A percentile compares a stretch with the other conserved stretches of the same genome.
These are phyloP conservation scores for Boletellus deceptivus DNA, from an alignment of 1,284 basidiomycete species.

Conservation along the genomic window DNA sequence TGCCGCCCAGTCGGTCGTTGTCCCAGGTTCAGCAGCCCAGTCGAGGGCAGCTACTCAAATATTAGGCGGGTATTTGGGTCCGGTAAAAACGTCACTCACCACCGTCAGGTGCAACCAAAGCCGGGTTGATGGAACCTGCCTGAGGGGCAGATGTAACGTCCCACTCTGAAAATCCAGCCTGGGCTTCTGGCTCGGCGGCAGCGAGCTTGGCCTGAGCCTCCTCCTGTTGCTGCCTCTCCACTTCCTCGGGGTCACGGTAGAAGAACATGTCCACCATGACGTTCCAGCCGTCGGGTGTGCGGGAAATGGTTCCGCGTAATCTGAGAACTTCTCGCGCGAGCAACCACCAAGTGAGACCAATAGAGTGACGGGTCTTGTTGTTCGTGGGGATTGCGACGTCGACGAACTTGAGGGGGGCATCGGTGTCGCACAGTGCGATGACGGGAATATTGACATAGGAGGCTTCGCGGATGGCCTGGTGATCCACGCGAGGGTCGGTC, in stretches of 20 bases:
- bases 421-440: conserved; percentile 98
- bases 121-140: conserved; percentile 74
- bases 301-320: conserved; percentile 88
- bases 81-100: conserved; percentile 43
- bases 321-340: conserved; percentile 97
- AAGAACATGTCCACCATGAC: conserved; percentile 99
- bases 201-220: conserved; percentile 82
- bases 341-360: conserved; percentile 99
- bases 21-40: conserved; percentile 74
- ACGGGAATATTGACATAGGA: conserved; percentile 99
- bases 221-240: conserved; percentile 95
- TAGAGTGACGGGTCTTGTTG: conserved; percentile 97
- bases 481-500: conserved; percentile 98
- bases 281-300: conserved; percentile 90
- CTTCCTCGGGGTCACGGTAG: conserved; percentile 99
- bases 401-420: conserved; percentile 95
- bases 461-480: conserved; percentile 99
- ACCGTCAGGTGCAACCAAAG: conserved; percentile 59
- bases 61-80: conserved; percentile 2
- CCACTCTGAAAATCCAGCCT: conserved; percentile 60
- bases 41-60: conserved; percentile 65
- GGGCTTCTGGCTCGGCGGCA: conserved; percentile 55
- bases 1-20: conserved; percentile 80
- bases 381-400: conserved; percentile 99
- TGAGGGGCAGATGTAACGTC: conserved; percentile 69